Evolutionary conservation across 768 basidiomycete genomes (phyloP).

Genomic region (Gelatoporia subvermispora): DNA sequence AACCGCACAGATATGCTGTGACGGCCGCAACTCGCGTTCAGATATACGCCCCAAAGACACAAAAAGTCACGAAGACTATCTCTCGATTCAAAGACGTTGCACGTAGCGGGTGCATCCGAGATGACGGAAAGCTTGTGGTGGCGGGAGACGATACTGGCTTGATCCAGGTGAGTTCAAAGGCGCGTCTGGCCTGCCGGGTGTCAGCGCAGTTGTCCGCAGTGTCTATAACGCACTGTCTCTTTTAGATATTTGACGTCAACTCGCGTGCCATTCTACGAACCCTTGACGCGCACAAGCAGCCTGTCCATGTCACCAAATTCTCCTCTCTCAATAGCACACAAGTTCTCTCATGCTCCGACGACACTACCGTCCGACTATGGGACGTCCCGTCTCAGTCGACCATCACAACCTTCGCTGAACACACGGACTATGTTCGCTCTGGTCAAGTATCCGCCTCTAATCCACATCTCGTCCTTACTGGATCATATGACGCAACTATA

Average conservation of each 20-base stretch:
- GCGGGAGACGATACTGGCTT: conserved; percentile 94
- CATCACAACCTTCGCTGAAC: conserved; percentile 73
- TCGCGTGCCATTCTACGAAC: conserved; percentile 91
- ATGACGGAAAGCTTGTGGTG: conserved; percentile 91
- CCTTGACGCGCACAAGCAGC: conserved; percentile 91
- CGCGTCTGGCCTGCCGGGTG: no score
- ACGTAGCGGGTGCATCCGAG: conserved; percentile 80
- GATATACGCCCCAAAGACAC: conserved; percentile 93
- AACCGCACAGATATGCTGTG: conserved; percentile 92
- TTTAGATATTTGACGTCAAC: conserved; percentile 82
- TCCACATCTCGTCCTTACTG: conserved; percentile 82
- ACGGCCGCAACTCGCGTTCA: conserved; percentile 92
- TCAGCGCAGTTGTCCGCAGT: neutral
- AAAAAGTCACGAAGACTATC: conserved; percentile 94
- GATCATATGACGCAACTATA: conserved; percentile 92
- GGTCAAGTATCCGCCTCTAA: conserved; percentile 82
- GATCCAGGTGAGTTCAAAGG: conserved; percentile 62
- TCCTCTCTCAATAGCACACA: conserved; percentile 78
- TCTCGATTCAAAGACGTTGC: conserved; percentile 97
- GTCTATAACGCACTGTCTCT: neutral
- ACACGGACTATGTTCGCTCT: conserved; percentile 94
- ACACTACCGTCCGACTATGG: conserved; percentile 91
- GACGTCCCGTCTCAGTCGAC: conserved; percentile 88
- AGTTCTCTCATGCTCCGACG: conserved; percentile 92
- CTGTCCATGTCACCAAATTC: conserved; percentile 93